Conservation (phyloP, 2,329 filamentous ascomycete genomes). For the Xylaria sp. region DNA sequence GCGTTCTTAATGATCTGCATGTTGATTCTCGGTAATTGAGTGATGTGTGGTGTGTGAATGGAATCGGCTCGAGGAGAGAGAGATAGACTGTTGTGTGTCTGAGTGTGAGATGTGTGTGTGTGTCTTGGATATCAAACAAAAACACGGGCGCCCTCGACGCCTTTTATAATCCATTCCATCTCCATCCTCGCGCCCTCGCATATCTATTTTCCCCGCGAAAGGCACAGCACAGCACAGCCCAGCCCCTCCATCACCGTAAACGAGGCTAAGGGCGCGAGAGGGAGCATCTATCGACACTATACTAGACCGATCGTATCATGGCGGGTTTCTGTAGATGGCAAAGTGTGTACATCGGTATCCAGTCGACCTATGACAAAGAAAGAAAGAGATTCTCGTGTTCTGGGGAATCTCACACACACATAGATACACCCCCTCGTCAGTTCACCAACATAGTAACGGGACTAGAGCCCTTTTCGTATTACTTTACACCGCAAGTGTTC, state of each 20-base stretch:
- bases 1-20: slow-evolving; percentile 31
- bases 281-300: too few relatives aligned
- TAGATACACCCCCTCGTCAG: neutral
- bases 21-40: slow-evolving; percentile 14
- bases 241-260: neutral
- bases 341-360: too few relatives aligned
- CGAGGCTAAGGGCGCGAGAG: neutral
- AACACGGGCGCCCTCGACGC: neutral
- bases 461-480: neutral
- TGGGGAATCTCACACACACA: neutral
- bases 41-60: neutral
- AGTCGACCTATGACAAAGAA: neutral
- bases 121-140: slow-evolving; percentile 2
- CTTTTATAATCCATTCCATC: slow-evolving; percentile 1
- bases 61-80: neutral
- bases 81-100: neutral
- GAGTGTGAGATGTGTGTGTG: neutral
- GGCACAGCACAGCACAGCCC: neutral
- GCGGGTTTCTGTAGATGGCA: too few relatives aligned
- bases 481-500: neutral
- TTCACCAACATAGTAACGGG: too few relatives aligned
- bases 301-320: too few relatives aligned
- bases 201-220: neutral
- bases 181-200: neutral
- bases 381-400: neutral